Base-by-base conservation (phyloP, 257 asterid species). In the Nicotiana undulata region DNA sequence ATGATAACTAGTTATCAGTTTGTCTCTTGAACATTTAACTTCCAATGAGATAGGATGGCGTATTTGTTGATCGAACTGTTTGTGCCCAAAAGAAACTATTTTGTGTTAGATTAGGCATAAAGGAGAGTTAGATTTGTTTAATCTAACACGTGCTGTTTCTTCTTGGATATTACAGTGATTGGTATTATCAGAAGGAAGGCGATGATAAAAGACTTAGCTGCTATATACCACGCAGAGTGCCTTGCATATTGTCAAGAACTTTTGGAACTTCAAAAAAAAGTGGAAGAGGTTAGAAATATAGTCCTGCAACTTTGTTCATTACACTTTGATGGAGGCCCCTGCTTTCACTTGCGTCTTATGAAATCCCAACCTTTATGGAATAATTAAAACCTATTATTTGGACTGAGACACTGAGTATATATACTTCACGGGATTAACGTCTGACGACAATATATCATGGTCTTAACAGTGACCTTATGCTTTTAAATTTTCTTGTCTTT, bases 121-220 rank as follows among this genome's bases (percentile, higher is more conserved):
- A 15, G 18, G 75, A 18, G 67, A 9, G 58, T 66, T 60, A 31
- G 37, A 28, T 53, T 46, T 72, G 56, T 75, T 83, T 80, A 75
- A 55, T 31, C 31, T 81, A 52, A 64, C 53, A 75, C 37, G 59
- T 31, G 60, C 59, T 78, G 81, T 4, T 67, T 83, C 52, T 74
- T 80, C 74, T 76, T 74, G 58, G 49, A 31, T 72, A 49, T 84
- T 87, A 82, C 46, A 95, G 97, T 91, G 99, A 87, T 95, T 84
- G 99, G 98, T 15, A 91, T 93, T 29, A 91, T 93, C 79, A 89
- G 90, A 89, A 90, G 99, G 87, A 95, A 93, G 88, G 93, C 97
- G 40, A 83, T 95, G 90, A 88, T 95, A 80, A 93, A 90, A 83
- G 99, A 92, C 77, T 83, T 95, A 90, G 98, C 99, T 24, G 98